Evolutionary conservation across 148 eudicot genomes (phyloP), one percentile per base, ranked within the genome.

Genomic region (Talinum fruticosum): DNA sequence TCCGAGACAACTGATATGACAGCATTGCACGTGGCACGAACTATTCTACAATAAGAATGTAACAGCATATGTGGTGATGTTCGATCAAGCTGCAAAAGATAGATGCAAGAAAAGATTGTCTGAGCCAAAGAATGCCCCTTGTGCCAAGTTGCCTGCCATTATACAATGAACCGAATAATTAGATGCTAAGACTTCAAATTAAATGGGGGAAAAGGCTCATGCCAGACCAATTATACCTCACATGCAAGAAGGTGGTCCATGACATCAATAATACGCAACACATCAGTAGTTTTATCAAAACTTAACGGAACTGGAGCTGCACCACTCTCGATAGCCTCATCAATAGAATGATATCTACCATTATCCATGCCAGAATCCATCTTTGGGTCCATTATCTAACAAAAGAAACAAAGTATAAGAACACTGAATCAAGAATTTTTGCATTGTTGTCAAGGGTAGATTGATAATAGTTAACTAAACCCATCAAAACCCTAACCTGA

Each of bases 111-210:
- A 79, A 85, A 96, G 71, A 96, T 88, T 34, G 99, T 96, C 80
- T 96, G 99, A 23, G 95, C 93, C 86, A 96, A 85, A 79, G 99
- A 90, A 83, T 92, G 93, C 76, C 99, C 99, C 84, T 90, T 93
- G 86, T 96, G 99, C 99, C 99, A 96, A n/a, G 99, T 96, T 72
- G 97, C 99, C 99, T 96, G 99, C 86, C 86, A 88, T 75, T 38
- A 70, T 35, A 77, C 67, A 53, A 77, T 59, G 36, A 79, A 29
- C 23, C 13, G 53, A 26, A 30, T 84, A 81, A 54, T 49, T 26
- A 53, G 49, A 35, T 54, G 26, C 61, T 54, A 10, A 30, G n/a
- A 54, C 32, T 28, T 49, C 44, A 15, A 47, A 49, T 41, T 7
- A 41, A 51, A 49, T 13, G 28, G 34, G 35, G 69, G 28, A 28